Conservation (phyloP, 208 protist species). For the Porcisia hertigi region DNA sequence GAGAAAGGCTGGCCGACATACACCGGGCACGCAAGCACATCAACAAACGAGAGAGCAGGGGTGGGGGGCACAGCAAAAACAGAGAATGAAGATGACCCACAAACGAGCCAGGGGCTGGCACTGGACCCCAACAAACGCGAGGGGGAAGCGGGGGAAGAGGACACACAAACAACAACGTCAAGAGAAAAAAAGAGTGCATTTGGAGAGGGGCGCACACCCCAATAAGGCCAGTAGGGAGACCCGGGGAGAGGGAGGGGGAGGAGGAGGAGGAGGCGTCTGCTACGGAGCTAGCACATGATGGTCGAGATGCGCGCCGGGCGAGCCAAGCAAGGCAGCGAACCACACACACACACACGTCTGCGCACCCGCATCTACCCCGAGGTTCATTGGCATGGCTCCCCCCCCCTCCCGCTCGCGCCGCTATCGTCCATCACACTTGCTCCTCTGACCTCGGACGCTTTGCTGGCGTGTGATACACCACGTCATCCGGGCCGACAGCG, state of each 20-base stretch:
- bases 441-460: not conserved
- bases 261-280: not conserved
- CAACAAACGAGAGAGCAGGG: not conserved
- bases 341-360: not conserved
- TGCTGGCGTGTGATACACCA: not conserved
- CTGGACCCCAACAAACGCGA: not conserved
- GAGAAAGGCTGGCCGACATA: not conserved
- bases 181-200: not conserved
- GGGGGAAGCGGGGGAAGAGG: not conserved
- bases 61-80: not conserved
- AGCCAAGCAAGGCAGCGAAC: not conserved
- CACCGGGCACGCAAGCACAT: not conserved
- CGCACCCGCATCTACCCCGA: not conserved
- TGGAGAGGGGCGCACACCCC: not conserved
- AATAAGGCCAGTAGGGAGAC: not conserved
- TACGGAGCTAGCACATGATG: not conserved
- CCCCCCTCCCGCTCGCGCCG: too few species aligned
- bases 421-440: not conserved
- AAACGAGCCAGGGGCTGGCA: not conserved
- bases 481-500: not conserved
- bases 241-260: not conserved
- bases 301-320: not conserved
- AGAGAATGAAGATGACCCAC: not conserved
- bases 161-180: not conserved
- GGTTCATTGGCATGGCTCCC: not conserved